Base-by-base conservation (phyloP, 148 eudicot species). In the Amaranthus hypochondriacus region DNA sequence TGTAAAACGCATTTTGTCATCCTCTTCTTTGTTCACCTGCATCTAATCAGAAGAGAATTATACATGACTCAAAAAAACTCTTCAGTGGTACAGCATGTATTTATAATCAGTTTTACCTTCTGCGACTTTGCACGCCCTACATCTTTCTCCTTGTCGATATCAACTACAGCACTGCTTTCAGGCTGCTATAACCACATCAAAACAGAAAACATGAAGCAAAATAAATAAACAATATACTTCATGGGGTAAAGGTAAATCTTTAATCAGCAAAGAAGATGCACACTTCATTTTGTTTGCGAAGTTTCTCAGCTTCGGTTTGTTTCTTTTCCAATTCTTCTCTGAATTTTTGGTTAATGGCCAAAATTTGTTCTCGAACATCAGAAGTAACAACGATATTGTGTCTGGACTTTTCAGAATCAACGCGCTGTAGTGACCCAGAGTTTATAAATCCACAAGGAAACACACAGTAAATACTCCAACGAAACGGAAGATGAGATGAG, bases 1-100 rank as follows among this genome's bases (percentile, higher is more conserved):
- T 68, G 93, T 95, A 6, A 96, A 73, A 9, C 97, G 89, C 99
- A 90, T 89, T 85, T 92, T 95, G 81, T 95, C 96, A 83, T 95
- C 99, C 73, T 95, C 93, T 67, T 90, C 97, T 84, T 95, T 95
- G 83, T 95, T 92, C 69, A 66, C 87, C 88, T 85, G 78, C 73
- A 82, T 48, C 74, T 55, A 48, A 15, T 42, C 44, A 55, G 48
- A 12, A 54, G 39, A 46, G 14, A 66, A 72, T 52, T 11, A 18
- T 72, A 70, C 21, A 48, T 7, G 7, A 53, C 3, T 5, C 46
- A 18, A 6, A 18, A 43, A 42, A 46, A 51, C 28, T 43, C 56
- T 65, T 52, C 39, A 46, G 18, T 11, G 47, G 43, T 8, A 28
- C 39, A 44, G 72, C 42, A 65, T 9, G 44, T 49, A 7, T 28